Evolutionary conservation across 2,329 filamentous ascomycete species (phyloP), one percentile per base, ranked within the genome.

Genomic region (Claviceps quebecensis): DNA sequence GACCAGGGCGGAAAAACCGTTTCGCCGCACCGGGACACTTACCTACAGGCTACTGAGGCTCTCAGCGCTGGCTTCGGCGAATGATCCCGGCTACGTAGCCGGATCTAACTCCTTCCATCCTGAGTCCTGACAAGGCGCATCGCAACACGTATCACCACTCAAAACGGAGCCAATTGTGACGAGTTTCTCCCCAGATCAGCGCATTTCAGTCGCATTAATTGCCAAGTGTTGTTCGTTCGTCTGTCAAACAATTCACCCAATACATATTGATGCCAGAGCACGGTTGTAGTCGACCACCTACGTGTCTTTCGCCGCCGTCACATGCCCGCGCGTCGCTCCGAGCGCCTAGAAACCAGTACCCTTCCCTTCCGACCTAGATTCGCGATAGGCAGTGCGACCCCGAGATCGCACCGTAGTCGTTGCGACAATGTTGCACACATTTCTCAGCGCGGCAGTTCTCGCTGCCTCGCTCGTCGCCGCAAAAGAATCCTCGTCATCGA

Each of bases 401-500:
- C 9, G 8, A 40, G 26, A 49, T 23, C 13, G n/a, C 47, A 29
- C 26, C 17, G 38, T n/a, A 11, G 19, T 19, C 13, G 26, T 43
- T 37, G 34, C 45, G 38, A 52, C 45, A 16, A 66, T 67, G 65
- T 64, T 59, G 40, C 54, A 63, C 48, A 53, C 50, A 43, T 47
- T 58, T 19, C 55, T 59, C 9, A 55, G 62, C 16, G 49, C 71
- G 37, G 57, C 71, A 45, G 57, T 69, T 26, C 57, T 71, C 46
- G 59, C 70, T 39, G 64, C 64, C 48, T 63, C 67, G 26, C 56
- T 60, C 8, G 60, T 63, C 40, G 53, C 60, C 53, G 60, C 68
- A 40, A 64, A 68, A 22, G 59, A 68, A 48, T 58, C 65, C 4
- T 61, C 70, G 34, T 67, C 71, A 5, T 63, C 69, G 1, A 74